Base-by-base conservation (phyloP, 1,284 basidiomycete species). In the Stygiomarasmius scandens region DNA sequence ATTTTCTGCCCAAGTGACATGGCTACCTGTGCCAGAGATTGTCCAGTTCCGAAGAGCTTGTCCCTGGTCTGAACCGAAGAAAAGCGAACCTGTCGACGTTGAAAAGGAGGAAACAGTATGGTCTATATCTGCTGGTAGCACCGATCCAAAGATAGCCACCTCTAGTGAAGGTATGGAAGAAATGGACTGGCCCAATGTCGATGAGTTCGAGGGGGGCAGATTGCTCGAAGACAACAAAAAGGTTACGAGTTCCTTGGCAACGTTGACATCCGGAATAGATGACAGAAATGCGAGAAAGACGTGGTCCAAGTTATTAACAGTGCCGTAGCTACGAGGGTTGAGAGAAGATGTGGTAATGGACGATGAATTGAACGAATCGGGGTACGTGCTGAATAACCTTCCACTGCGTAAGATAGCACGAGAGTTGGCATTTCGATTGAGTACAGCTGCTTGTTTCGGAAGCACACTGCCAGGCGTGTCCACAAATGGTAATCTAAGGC, bases 101-200 rank as follows among this genome's bases (percentile, higher is more conserved):
- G 80, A 73, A 59, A 87, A 82, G 11, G 83, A 78, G 20, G 85
- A 82, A n/a, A 78, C 69, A 11, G 77, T 75, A 44, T 69, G 76
- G 41, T 64, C 63, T 20, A 86, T 65, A 64, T 87, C 85, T 5
- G 74, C 63, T 19, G 79, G 75, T 20, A 67, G 67, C 27, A 88
- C 67, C 5, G 76, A 73, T 10, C 86, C 86, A 66, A 87, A 86
- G 20, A 87, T 65, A 2, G 84, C 84, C 6, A 87, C 82, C 67
- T 87, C 86, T 43, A 89, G 64, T 1, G 71, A 58, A 10, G 85
- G 86, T 45, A 87, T 71, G 2, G 71, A 67, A n/a, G 74, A 62
- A 25, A 85, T 62, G 5, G 76, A 72, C 47, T 71, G 64, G 52
- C 71, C 76, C 10, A 84, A 69, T 20, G 69, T 49, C 3, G 79